Evolutionary conservation across 148 eudicot species (phyloP).

Genomic region (Camellia lanceoleosa): DNA sequence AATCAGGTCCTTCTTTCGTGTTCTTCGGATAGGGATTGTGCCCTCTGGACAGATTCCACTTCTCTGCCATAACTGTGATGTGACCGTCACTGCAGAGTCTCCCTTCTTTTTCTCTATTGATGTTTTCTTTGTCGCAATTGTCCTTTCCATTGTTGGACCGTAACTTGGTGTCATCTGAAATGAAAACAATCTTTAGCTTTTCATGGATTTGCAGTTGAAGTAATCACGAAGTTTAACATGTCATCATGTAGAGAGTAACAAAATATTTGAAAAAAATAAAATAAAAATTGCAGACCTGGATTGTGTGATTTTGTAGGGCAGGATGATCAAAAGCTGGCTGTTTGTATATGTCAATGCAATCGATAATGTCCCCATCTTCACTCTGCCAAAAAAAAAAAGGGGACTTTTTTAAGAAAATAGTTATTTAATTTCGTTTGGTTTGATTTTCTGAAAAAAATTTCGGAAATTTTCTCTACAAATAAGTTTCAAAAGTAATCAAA

Average conservation of each 20-base stretch:
- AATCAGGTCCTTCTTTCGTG: conserved; percentile 21
- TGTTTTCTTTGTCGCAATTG: conserved; percentile 11
- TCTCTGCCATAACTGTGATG: conserved; percentile 53
- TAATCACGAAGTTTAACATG: not conserved
- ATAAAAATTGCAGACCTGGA: conserved; percentile 35
- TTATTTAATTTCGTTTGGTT: too few relatives aligned
- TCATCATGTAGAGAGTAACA: too few relatives aligned
- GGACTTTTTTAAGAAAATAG: not conserved
- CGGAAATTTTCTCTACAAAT: too few relatives aligned
- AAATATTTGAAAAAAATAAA: not conserved
- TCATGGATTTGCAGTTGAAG: not conserved
- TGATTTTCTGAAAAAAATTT: too few relatives aligned
- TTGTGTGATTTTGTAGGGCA: conserved; percentile 48
- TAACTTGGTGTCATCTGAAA: conserved; percentile 47
- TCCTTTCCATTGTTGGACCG: conserved; percentile 11
- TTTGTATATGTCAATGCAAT: conserved; percentile 55
- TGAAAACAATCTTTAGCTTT: not conserved
- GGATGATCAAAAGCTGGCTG: conserved; percentile 66
- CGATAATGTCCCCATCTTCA: conserved; percentile 71
- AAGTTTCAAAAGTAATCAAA: too few relatives aligned
- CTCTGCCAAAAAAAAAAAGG: conserved; percentile 30
- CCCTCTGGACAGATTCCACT: conserved; percentile 64
- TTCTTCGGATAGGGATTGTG: conserved; percentile 58
- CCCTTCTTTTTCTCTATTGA: conserved; percentile 7
- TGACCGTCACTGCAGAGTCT: conserved; percentile 13